Evolutionary conservation across 2,329 filamentous ascomycete genomes (phyloP).

Genomic region (Fonsecaea multimorphosa): DNA sequence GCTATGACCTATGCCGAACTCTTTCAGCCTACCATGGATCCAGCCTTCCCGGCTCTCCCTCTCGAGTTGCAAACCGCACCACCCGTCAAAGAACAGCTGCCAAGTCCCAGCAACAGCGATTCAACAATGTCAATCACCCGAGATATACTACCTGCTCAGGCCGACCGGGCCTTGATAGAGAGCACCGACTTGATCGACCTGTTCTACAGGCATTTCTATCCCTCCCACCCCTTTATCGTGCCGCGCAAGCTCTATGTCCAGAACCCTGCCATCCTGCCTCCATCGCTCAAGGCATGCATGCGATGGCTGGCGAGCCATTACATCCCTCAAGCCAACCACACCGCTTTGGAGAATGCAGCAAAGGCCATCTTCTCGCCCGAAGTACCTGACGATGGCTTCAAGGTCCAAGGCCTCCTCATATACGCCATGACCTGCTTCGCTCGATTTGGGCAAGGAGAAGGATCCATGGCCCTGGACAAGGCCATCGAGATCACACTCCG

Average conservation of each 20-base stretch:
- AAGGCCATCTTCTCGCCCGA: conserved; percentile 39
- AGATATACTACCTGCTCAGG: conserved; percentile 27
- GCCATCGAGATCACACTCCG: conserved; percentile 76
- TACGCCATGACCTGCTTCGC: conserved; percentile 47
- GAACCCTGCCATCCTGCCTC: conserved; percentile 49
- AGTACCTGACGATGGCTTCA: conserved; percentile 42
- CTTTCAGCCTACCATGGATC: conserved; percentile 34
- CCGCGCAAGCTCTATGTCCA: conserved; percentile 50
- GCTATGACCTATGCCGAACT: conserved; percentile 35
- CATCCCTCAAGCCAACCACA: conserved; percentile 48
- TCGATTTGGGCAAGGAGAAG: conserved; percentile 45
- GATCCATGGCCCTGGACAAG: conserved; percentile 58
- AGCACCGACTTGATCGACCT: conserved; percentile 55
- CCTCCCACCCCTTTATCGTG: conserved; percentile 63
- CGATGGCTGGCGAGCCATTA: conserved; percentile 64
- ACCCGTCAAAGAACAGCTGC: conserved; percentile 2
- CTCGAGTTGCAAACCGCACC: conserved; percentile 30
- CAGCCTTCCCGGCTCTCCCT: conserved; percentile 38
- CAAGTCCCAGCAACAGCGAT: conserved; percentile 33
- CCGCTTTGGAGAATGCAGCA: conserved; percentile 40
- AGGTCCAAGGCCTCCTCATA: conserved; percentile 48
- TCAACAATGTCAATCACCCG: conserved; percentile 29
- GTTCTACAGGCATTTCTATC: conserved; percentile 63
- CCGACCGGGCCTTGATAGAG: conserved; percentile 10
- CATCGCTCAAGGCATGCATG: conserved; percentile 60